Conservation (phyloP, 345 rosid species). For the Heritiera fomes region DNA sequence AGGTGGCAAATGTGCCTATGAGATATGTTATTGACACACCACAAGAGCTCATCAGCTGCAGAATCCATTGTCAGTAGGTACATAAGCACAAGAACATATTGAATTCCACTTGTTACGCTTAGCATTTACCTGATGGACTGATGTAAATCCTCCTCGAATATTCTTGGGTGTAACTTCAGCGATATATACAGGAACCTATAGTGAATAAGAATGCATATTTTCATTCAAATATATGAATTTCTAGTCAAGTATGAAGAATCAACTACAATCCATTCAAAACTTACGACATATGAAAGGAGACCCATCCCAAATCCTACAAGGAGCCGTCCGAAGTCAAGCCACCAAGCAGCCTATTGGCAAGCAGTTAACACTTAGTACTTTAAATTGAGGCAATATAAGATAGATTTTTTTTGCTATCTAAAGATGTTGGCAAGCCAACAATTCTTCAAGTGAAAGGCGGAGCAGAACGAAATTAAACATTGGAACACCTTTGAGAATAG, state of each 20-base stretch:
- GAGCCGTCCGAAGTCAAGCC: slow-evolving; percentile 17
- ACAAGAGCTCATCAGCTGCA: slow-evolving; percentile 71
- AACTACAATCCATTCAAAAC: slow-evolving; percentile 8
- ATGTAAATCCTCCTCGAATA: slow-evolving; percentile 71
- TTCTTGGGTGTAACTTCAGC: slow-evolving; percentile 86
- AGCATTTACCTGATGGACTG: slow-evolving; percentile 56
- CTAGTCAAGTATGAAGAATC: neutral
- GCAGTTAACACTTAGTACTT: slow-evolving; percentile 23
- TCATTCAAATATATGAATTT: slow-evolving; percentile 3
- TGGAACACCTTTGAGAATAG: slow-evolving; percentile 51
- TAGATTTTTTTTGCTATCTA: neutral
- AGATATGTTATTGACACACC: slow-evolving; percentile 67
- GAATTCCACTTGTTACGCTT: neutral
- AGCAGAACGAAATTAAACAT: neutral
- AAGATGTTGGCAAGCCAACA: neutral
- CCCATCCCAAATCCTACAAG: slow-evolving; percentile 72
- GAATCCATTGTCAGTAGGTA: slow-evolving; percentile 15
- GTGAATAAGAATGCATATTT: neutral
- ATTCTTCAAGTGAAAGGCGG: too few species aligned
- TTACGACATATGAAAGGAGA: slow-evolving; percentile 76
- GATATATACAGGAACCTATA: slow-evolving; percentile 73
- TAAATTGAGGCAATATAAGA: slow-evolving; percentile 7
- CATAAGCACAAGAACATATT: neutral
- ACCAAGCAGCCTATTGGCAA: slow-evolving; percentile 22
- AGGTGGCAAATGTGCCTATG: slow-evolving; percentile 60